Conservation (phyloP, 2,329 filamentous ascomycete species). For the Aspergillus unguis region DNA sequence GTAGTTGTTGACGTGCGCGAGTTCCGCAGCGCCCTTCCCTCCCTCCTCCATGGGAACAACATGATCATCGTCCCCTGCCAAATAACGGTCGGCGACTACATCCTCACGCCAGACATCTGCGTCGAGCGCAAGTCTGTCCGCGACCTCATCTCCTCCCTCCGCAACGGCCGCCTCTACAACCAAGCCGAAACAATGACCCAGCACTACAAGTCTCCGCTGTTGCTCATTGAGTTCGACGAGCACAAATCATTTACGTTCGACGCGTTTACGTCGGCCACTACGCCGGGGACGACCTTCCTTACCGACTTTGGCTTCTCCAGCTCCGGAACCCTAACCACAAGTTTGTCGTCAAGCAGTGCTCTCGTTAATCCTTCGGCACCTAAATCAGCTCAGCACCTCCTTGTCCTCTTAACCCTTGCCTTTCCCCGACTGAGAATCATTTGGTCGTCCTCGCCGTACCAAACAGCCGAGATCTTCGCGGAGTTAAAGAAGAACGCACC, state of each 20-base stretch:
- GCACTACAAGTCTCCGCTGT: conserved; percentile 84
- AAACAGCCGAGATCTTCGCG: conserved; percentile 96
- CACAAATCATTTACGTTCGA: conserved; percentile 96
- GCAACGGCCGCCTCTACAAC: conserved; percentile 84
- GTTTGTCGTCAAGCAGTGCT: conserved; percentile 54
- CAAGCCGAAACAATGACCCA: conserved; percentile 93
- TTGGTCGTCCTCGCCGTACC: conserved; percentile 89
- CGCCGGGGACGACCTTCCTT: conserved; percentile 37
- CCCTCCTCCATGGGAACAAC: conserved; percentile 80
- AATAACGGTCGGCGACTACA: conserved; percentile 94
- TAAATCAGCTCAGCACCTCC: conserved; percentile 82
- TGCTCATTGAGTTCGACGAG: conserved; percentile 96
- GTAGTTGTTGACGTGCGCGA: conserved; percentile 95
- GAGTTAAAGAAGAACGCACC: conserved; percentile 84
- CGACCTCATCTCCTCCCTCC: conserved; percentile 88
- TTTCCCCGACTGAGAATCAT: conserved; percentile 89
- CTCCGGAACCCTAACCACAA: conserved; percentile 46
- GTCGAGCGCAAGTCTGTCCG: conserved; percentile 91
- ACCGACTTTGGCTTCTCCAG: conserved; percentile 54
- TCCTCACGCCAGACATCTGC: conserved; percentile 85
- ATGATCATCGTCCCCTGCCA: conserved; percentile 92
- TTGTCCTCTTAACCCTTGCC: conserved; percentile 86
- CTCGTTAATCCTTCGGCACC: conserved; percentile 61
- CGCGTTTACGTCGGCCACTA: conserved; percentile 50
- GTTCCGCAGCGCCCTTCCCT: conserved; percentile 88